Conservation (phyloP, 305 asterid genomes). For the Plantago lanceolata region DNA sequence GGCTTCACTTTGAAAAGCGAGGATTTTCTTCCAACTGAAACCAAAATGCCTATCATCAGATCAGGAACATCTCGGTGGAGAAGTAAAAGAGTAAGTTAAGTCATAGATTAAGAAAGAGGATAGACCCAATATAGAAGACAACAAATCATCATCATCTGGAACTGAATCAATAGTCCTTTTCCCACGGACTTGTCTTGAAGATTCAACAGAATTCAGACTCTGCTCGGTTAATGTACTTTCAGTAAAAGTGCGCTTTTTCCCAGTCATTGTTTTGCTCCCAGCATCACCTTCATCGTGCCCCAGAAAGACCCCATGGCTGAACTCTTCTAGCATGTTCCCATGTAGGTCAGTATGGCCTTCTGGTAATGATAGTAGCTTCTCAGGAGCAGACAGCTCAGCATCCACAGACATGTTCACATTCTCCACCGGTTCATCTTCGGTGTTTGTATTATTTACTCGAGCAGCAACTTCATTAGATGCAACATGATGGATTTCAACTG, state of each 20-base stretch:
- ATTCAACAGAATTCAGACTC: slow-evolving; percentile 67
- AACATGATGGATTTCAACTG: slow-evolving; percentile 32
- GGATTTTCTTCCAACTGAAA: slow-evolving; percentile 60
- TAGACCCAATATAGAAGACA: slow-evolving; percentile 86
- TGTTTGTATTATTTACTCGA: slow-evolving; percentile 30
- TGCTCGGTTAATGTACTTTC: slow-evolving; percentile 86
- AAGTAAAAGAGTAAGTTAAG: background rate
- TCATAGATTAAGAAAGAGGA: slow-evolving; percentile 10
- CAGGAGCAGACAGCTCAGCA: slow-evolving; percentile 61
- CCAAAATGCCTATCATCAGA: slow-evolving; percentile 18
- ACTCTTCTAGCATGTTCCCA: slow-evolving; percentile 44
- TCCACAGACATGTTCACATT: slow-evolving; percentile 35
- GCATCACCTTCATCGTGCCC: slow-evolving; percentile 52
- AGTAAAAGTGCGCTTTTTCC: slow-evolving; percentile 72
- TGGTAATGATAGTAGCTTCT: slow-evolving; percentile 60
- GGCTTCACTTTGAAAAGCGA: slow-evolving; percentile 75
- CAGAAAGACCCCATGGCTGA: slow-evolving; percentile 46
- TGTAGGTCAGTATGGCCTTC: slow-evolving; percentile 42
- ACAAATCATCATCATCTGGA: slow-evolving; percentile 82
- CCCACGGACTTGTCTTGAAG: slow-evolving; percentile 54
- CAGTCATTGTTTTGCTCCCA: slow-evolving; percentile 62
- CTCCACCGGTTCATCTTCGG: slow-evolving; percentile 29
- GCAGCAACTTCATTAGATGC: slow-evolving; percentile 34
- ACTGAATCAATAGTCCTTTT: slow-evolving; percentile 51
- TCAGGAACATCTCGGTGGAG: slow-evolving; percentile 18